Evolutionary conservation across 2,329 filamentous ascomycete genomes (phyloP).

Genomic region (Thelonectria rubi): DNA sequence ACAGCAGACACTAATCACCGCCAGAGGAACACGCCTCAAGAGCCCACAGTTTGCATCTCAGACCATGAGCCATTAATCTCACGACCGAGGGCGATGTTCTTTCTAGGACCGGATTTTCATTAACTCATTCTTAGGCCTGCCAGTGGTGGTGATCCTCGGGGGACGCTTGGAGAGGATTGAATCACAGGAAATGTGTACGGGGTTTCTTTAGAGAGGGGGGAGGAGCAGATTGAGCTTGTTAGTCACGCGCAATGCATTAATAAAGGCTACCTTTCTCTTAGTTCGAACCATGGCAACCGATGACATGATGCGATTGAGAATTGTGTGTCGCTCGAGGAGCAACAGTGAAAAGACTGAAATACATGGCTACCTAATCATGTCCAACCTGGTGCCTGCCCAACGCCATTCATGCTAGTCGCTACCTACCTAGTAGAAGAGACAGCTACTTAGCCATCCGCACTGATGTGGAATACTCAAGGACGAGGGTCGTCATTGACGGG

Average conservation of each 20-base stretch:
- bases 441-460: background rate
- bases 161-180: slow-evolving; percentile 27
- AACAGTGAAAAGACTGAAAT: background rate
- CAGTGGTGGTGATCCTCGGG: slow-evolving; percentile 32
- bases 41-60: slow-evolving; percentile 39
- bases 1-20: slow-evolving; percentile 44
- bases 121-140: slow-evolving; percentile 30
- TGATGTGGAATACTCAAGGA: background rate
- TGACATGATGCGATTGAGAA: background rate
- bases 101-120: slow-evolving; percentile 32
- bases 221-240: slow-evolving; percentile 23
- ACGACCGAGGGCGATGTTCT: slow-evolving; percentile 21
- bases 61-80: slow-evolving; percentile 33
- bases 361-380: background rate
- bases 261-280: slow-evolving; percentile 37
- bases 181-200: slow-evolving; percentile 39
- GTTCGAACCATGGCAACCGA: background rate
- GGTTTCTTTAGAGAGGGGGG: slow-evolving; percentile 29
- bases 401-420: slow-evolving; percentile 20
- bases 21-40: slow-evolving; percentile 24
- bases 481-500: slow-evolving; percentile 38
- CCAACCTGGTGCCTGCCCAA: slow-evolving; percentile 16
- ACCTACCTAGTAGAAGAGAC: too few species aligned
- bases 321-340: background rate
- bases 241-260: slow-evolving; percentile 36